Evolutionary conservation across 2,329 filamentous ascomycete genomes (phyloP).

Genomic region (Coniochaeta sp.): DNA sequence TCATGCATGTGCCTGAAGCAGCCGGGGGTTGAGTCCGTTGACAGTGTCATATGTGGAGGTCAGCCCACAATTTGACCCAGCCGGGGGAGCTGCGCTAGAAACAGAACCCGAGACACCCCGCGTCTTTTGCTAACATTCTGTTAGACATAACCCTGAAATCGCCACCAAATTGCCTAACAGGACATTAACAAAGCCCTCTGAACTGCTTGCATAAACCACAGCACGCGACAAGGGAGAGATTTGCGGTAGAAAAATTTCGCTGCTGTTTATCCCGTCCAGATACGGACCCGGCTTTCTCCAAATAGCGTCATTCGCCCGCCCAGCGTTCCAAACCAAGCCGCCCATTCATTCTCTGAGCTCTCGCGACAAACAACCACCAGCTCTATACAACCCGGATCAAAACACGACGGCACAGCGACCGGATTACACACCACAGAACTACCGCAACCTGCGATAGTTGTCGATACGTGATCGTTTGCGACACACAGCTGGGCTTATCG

Average conservation of each 20-base stretch:
- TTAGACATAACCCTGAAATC: background rate
- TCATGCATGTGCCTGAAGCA: background rate
- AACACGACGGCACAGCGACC: background rate
- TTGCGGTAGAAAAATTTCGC: background rate
- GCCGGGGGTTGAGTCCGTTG: background rate
- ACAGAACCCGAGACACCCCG: constrained; percentile 1
- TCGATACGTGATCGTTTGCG: background rate
- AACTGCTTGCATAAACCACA: background rate
- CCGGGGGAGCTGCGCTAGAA: background rate
- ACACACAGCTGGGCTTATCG: constrained; percentile 1
- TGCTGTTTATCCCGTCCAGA: background rate
- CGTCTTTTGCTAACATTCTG: background rate
- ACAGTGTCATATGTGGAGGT: constrained; percentile 3
- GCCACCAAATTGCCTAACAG: background rate
- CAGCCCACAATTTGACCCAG: constrained; percentile 1
- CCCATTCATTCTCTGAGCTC: background rate
- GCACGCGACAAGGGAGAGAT: constrained; percentile 2
- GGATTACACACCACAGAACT: background rate
- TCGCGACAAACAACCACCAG: background rate
- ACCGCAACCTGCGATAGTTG: background rate
- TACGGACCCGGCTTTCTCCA: background rate
- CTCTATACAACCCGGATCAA: background rate
- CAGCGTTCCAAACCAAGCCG: background rate
- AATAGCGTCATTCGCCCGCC: constrained; percentile 1
- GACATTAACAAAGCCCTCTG: background rate